A percentile compares a stretch with the other conserved stretches of the same genome.
These are phyloP conservation scores for Meripilus lineatus DNA, from an alignment of 1,284 basidiomycete genomes.

Conservation along the genomic window DNA sequence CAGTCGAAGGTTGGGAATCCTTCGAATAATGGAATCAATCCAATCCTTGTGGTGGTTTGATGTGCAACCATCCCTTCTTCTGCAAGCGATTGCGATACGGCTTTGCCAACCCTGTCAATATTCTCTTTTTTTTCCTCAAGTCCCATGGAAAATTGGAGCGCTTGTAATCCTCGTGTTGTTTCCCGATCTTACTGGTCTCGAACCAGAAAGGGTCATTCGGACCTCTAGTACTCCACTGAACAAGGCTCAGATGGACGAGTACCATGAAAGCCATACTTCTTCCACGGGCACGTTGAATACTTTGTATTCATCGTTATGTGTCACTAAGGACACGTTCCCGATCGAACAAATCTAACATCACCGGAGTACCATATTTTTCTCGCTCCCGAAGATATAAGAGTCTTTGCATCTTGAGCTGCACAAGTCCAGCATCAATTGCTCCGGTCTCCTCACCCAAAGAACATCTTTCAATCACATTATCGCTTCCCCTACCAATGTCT, in stretches of 20 bases:
- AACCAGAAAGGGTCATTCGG: constrained; percentile 46
- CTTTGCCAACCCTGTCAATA: constrained; percentile 7
- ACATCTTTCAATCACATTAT: constrained; percentile 14
- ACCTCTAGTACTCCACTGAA: constrained; percentile 65
- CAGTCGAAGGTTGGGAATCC: constrained; percentile 3
- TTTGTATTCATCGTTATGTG: constrained; percentile 64
- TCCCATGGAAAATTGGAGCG: constrained; percentile 37
- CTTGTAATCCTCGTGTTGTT: constrained; percentile 57
- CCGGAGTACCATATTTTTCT: constrained; percentile 37
- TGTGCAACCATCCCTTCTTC: constrained; percentile 26
- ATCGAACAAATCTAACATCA: constrained; percentile 59
- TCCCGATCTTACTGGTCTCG: constrained; percentile 59
- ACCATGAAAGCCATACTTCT: constrained; percentile 53
- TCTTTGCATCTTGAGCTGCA: constrained; percentile 23
- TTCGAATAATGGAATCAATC: constrained; percentile 21
- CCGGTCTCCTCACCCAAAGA: neutral
- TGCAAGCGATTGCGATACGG: constrained; percentile 5
- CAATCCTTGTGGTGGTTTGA: constrained; percentile 17
- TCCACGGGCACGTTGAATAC: constrained; percentile 61
- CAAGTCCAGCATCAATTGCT: constrained; percentile 21
- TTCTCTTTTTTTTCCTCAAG: constrained; percentile 23
- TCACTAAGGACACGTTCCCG: constrained; percentile 69
- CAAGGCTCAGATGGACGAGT: constrained; percentile 46
- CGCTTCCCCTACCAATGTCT: constrained; percentile 33
- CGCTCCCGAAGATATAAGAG: constrained; percentile 30